Percentiles rank a stretch among this genome's conserved stretches.
These are phyloP conservation scores for Gossypium australe DNA, from an alignment of 345 rosid species.

Conservation along the genomic window DNA sequence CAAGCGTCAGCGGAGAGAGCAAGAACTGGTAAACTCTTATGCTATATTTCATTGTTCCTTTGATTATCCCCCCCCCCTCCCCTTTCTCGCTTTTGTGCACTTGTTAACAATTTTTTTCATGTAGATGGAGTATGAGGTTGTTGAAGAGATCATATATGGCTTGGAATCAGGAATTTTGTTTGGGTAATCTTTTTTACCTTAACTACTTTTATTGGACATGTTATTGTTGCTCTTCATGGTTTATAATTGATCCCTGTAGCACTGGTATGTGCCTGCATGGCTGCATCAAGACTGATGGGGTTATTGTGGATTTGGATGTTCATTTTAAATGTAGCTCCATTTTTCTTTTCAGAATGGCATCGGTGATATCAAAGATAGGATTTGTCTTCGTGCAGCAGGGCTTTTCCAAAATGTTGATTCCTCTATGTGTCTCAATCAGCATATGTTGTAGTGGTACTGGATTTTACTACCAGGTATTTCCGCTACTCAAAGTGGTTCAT, in stretches of 20 bases:
- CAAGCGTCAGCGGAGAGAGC: slow-evolving; percentile 77
- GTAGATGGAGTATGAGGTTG: slow-evolving; percentile 92
- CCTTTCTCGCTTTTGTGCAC: not conserved
- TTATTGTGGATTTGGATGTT: not conserved
- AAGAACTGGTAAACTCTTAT: slow-evolving; percentile 53
- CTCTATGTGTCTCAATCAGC: slow-evolving; percentile 75
- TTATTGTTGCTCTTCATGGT: not conserved
- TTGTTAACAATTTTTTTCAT: slow-evolving; percentile 18
- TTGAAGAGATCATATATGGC: slow-evolving; percentile 96
- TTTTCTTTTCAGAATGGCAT: slow-evolving; percentile 69
- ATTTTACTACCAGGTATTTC: slow-evolving; percentile 82
- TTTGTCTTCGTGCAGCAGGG: slow-evolving; percentile 88
- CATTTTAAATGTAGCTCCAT: slow-evolving; percentile 4
- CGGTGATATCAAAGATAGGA: slow-evolving; percentile 98
- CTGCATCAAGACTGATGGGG: not conserved
- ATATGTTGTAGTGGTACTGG: slow-evolving; percentile 88
- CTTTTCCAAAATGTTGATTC: slow-evolving; percentile 58
- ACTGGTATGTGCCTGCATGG: not conserved
- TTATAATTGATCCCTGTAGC: not conserved
- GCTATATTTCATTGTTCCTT: too few relatives aligned
- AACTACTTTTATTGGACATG: not conserved
- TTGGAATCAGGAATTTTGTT: slow-evolving; percentile 92
- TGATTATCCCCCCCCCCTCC: slow-evolving; percentile 3
- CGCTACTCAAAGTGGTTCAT: not conserved
- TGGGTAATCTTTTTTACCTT: slow-evolving; percentile 49